Conservation (phyloP, 192 early-diverging fungal genomes). For the Backusella circina region DNA sequence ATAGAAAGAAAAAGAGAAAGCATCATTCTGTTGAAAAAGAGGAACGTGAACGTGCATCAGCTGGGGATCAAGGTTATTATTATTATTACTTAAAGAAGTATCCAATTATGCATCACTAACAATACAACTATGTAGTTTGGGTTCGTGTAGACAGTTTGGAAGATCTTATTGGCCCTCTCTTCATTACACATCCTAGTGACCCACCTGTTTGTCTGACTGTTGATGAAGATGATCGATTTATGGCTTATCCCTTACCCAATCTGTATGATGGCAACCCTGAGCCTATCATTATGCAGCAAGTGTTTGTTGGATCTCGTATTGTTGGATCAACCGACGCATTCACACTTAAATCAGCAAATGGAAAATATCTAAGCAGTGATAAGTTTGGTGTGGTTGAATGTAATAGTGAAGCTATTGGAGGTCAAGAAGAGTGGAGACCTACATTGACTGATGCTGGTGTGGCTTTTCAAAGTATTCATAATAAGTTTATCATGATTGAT, state of each 20-base stretch:
- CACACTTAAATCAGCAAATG: slow-evolving; percentile 58
- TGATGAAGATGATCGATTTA: slow-evolving; percentile 43
- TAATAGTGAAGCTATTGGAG: slow-evolving; percentile 72
- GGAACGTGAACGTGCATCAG: slow-evolving; percentile 40
- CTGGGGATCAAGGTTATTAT: slow-evolving; percentile 28
- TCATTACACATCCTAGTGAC: slow-evolving; percentile 62
- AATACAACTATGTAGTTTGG: slow-evolving; percentile 51
- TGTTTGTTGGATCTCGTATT: slow-evolving; percentile 63
- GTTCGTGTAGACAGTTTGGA: slow-evolving; percentile 51
- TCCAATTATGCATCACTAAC: background rate
- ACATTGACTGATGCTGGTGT: slow-evolving; percentile 65
- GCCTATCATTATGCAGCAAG: slow-evolving; percentile 54
- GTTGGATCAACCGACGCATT: slow-evolving; percentile 50
- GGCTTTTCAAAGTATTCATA: slow-evolving; percentile 60
- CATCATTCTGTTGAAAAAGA: slow-evolving; percentile 30
- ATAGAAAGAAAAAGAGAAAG: slow-evolving; percentile 62
- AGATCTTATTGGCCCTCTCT: slow-evolving; percentile 68
- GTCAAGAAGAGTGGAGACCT: slow-evolving; percentile 76
- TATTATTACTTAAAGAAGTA: background rate
- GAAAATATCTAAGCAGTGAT: slow-evolving; percentile 70
- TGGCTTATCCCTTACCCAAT: slow-evolving; percentile 38
- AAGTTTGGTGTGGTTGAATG: slow-evolving; percentile 76
- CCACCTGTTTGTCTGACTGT: slow-evolving; percentile 51
- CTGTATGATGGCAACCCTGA: slow-evolving; percentile 29
- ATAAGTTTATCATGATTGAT: slow-evolving; percentile 64